phyloP scores from a whole-genome alignment of 169 alveolate species.

The Eimeria tenella region DNA sequence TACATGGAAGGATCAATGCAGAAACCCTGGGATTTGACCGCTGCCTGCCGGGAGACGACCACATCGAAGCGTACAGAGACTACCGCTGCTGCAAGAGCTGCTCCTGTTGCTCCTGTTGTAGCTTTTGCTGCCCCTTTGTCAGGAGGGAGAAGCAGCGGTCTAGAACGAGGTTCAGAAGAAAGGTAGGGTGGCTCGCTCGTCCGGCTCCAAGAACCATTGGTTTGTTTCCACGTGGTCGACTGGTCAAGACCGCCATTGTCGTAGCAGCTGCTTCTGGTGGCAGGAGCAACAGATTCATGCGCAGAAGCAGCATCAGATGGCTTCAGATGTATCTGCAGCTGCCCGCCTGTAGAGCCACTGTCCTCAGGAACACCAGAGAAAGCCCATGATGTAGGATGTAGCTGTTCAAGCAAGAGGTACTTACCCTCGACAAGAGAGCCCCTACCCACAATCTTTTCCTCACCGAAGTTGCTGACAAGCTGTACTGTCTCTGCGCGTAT shows the following conservation, averaged over 20 bases:
- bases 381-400: background rate
- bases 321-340: background rate
- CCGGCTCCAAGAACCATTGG: background rate
- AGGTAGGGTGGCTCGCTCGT: background rate
- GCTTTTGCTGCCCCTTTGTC: background rate
- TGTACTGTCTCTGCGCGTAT: background rate
- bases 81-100: conserved; percentile 37
- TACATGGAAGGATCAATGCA: conserved; percentile 53
- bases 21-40: background rate
- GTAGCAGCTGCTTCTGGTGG: background rate
- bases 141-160: background rate
- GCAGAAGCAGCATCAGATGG: background rate
- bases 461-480: background rate
- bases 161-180: background rate
- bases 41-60: conserved; percentile 11
- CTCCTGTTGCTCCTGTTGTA: background rate
- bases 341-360: background rate
- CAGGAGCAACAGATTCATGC: background rate
- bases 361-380: background rate
- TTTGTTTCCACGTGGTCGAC: background rate
- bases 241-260: background rate
- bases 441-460: background rate
- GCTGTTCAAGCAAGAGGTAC: conserved; percentile 22
- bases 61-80: conserved; percentile 44
- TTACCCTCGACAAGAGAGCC: conserved; percentile 28